Conservation (phyloP, 1,284 basidiomycete species). For the Grifola frondosa region DNA sequence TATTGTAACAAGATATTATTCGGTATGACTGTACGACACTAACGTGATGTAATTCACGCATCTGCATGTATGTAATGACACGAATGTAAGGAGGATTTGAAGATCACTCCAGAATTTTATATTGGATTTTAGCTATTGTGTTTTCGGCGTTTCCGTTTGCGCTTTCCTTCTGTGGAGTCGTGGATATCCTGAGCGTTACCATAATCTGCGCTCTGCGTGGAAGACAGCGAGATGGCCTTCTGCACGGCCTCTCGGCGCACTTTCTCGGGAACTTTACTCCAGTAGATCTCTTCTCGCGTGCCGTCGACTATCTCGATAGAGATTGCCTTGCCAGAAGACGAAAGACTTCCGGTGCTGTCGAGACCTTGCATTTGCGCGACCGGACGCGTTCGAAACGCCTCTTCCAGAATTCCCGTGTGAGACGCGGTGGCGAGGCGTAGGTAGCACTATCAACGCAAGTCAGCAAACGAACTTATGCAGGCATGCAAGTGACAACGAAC, state of each 20-base stretch:
- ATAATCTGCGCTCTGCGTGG: neutral
- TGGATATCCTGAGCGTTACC: neutral
- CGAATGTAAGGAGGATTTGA: too few species aligned
- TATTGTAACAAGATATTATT: too few species aligned
- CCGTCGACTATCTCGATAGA: constrained; percentile 56
- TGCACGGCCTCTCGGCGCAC: constrained; percentile 60
- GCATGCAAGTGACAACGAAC: constrained; percentile 39
- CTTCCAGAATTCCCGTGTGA: constrained; percentile 45
- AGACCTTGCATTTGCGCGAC: constrained; percentile 48
- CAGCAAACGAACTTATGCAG: neutral
- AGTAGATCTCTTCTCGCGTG: constrained; percentile 68
- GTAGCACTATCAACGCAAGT: constrained; percentile 51
- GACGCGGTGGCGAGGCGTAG: constrained; percentile 60
- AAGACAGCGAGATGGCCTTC: constrained; percentile 32
- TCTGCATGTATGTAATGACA: too few species aligned
- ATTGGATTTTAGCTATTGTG: neutral
- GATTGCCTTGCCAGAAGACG: constrained; percentile 33
- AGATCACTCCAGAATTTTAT: too few species aligned
- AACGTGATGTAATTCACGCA: too few species aligned
- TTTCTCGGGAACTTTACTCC: constrained; percentile 75
- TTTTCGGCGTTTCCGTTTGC: constrained; percentile 20
- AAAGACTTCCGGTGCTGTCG: constrained; percentile 17
- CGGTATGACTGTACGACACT: too few species aligned
- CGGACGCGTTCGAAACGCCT: constrained; percentile 40
- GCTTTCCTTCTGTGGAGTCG: constrained; percentile 3